Conservation (phyloP, 345 rosid genomes). For the Hevea brasiliensis region DNA sequence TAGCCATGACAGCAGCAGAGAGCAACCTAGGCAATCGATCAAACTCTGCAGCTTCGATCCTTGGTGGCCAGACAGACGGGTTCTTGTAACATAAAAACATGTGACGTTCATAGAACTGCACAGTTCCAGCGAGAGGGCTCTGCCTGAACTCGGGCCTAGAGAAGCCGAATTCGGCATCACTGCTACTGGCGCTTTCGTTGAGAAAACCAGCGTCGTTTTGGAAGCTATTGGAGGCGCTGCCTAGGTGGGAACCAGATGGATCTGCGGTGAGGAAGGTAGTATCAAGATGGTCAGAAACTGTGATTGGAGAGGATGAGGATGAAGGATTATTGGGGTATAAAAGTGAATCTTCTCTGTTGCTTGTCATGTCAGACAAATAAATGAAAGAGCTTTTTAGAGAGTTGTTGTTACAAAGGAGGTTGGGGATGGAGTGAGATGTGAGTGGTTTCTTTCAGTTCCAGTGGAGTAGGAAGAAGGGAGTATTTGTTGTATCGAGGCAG, state of each 20-base stretch:
- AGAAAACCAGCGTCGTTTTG: constrained; percentile 66
- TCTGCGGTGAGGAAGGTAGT: constrained; percentile 42
- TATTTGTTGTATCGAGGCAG: neutral
- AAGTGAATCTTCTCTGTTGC: constrained; percentile 59
- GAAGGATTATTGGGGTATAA: constrained; percentile 53
- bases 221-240: constrained; percentile 76
- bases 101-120: constrained; percentile 81
- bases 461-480: constrained; percentile 9
- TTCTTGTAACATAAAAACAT: constrained; percentile 91
- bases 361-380: constrained; percentile 39
- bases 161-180: constrained; percentile 74
- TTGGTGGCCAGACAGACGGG: constrained; percentile 91
- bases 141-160: constrained; percentile 73
- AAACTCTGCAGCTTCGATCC: constrained; percentile 98
- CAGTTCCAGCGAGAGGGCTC: constrained; percentile 69
- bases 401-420: neutral
- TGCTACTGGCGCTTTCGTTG: constrained; percentile 31
- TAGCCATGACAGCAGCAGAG: constrained; percentile 70
- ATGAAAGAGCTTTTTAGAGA: neutral
- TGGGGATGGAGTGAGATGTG: neutral
- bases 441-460: constrained; percentile 3
- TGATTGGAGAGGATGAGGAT: constrained; percentile 64
- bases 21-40: constrained; percentile 97
- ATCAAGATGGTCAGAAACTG: constrained; percentile 64
- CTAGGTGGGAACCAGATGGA: constrained; percentile 48